A percentile compares a stretch with the other conserved stretches of the same genome.
These are phyloP conservation scores for Cutaneotrichosporon sp. DNA, from an alignment of 1,284 basidiomycete species.

Conservation along the genomic window DNA sequence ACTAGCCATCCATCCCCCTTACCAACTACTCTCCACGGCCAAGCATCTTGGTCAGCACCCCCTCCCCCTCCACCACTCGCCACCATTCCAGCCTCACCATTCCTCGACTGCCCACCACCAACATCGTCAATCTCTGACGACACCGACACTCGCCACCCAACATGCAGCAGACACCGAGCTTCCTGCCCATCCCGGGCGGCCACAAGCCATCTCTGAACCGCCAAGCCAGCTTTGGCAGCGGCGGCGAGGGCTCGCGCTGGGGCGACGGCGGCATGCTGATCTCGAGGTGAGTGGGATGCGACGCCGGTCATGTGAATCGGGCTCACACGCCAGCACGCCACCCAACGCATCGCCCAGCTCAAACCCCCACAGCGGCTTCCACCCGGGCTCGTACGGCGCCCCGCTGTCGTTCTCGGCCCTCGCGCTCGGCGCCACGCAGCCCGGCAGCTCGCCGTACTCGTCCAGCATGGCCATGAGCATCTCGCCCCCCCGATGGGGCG, in stretches of 20 bases:
- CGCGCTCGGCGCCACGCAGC: conserved; percentile 33
- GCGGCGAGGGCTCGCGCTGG: conserved; percentile 3
- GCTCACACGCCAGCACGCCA: conserved; percentile 13
- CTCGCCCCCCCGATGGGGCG: conserved; percentile 46
- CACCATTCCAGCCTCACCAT: neutral
- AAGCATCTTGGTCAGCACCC: neutral
- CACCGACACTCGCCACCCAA: neutral
- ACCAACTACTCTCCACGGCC: no score
- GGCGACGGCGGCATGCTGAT: conserved; percentile 8
- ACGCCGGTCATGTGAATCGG: neutral
- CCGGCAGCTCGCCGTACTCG: conserved; percentile 31
- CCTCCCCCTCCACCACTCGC: neutral
- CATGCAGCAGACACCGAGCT: conserved; percentile 22
- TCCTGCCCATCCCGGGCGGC: conserved; percentile 20
- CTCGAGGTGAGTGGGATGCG: neutral
- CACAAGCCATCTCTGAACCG: conserved; percentile 1
- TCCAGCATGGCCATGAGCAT: conserved; percentile 47
- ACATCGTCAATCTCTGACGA: neutral
- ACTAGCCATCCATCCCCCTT: neutral
- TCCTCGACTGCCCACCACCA: conserved; percentile 1
- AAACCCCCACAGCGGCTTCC: conserved; percentile 35
- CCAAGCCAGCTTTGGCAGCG: conserved; percentile 1
- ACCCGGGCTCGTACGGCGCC: conserved; percentile 42
- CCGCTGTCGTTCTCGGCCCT: conserved; percentile 37
- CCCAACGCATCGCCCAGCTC: conserved; percentile 23